Conservation (phyloP, 2,329 filamentous ascomycete genomes). For the Escovopsis sp. region DNA sequence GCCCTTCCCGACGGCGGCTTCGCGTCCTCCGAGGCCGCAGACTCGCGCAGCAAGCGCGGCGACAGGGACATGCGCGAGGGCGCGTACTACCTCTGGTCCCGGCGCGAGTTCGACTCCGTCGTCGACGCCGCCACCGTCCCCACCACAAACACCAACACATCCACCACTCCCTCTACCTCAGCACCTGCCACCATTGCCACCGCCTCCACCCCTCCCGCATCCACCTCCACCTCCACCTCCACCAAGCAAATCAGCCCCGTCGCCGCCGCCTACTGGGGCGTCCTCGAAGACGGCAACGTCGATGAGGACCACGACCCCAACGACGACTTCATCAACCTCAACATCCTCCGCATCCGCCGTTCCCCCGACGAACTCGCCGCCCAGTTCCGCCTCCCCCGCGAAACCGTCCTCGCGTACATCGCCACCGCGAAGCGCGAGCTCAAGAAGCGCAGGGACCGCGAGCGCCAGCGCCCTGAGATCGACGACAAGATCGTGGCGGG, state of each 20-base stretch:
- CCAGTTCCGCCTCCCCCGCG: constrained; percentile 57
- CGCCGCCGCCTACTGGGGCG: constrained; percentile 71
- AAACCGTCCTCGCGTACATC: constrained; percentile 54
- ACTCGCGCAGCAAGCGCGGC: constrained; percentile 59
- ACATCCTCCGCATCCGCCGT: constrained; percentile 61
- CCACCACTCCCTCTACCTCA: too few relatives aligned
- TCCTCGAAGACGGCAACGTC: constrained; percentile 74
- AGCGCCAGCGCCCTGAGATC: constrained; percentile 59
- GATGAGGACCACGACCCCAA: constrained; percentile 68
- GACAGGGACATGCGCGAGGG: constrained; percentile 78
- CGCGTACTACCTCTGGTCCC: constrained; percentile 88
- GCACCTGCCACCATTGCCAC: too few relatives aligned
- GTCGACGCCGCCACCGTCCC: constrained; percentile 34
- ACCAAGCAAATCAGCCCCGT: constrained; percentile 50
- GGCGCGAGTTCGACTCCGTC: constrained; percentile 68
- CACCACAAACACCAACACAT: constrained; percentile 22
- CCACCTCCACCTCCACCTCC: constrained; percentile 41
- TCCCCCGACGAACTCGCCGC: constrained; percentile 54
- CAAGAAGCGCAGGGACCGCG: constrained; percentile 53
- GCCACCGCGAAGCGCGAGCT: constrained; percentile 52
- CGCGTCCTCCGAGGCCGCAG: constrained; percentile 78
- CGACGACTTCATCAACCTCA: constrained; percentile 90
- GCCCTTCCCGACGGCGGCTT: constrained; percentile 57
- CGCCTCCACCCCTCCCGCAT: too few relatives aligned
- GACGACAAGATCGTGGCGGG: constrained; percentile 80